Percentiles rank a stretch among this genome's conserved stretches.
These are phyloP conservation scores for Leccinum incarnatum DNA, from an alignment of 768 basidiomycete genomes.

Conservation along the genomic window DNA sequence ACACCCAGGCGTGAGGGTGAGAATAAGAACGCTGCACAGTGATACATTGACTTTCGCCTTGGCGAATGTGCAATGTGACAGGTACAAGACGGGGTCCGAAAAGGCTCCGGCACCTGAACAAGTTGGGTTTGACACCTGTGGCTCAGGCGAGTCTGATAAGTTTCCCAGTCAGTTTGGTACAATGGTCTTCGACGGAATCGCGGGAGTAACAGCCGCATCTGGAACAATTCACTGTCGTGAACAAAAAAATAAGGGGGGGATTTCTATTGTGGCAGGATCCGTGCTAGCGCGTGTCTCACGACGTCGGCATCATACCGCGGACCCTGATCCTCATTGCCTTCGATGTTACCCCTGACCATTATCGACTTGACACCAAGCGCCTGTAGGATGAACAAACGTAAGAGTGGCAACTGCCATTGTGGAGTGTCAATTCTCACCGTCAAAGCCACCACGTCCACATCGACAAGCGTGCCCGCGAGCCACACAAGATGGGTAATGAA, in stretches of 20 bases:
- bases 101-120: not conserved
- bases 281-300: conserved; percentile 44
- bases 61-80: not conserved
- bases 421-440: conserved; percentile 48
- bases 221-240: not conserved
- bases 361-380: conserved; percentile 59
- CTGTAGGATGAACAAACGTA: conserved; percentile 32
- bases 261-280: conserved; percentile 22
- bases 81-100: not conserved
- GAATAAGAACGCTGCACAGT: not conserved
- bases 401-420: not conserved
- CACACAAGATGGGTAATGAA: conserved; percentile 86
- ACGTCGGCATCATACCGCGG: conserved; percentile 44
- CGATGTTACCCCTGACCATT: conserved; percentile 37
- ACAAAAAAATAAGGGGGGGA: not conserved
- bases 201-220: conserved; percentile 1
- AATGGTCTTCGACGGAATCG: not conserved
- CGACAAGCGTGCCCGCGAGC: conserved; percentile 59
- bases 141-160: not conserved
- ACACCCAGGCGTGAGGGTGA: not conserved
- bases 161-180: conserved; percentile 4
- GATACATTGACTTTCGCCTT: not conserved
- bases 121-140: not conserved
- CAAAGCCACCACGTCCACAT: conserved; percentile 58
- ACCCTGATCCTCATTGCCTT: conserved; percentile 22